These are phyloP conservation scores for Diplocarpon mali DNA, from an alignment of 2,329 filamentous ascomycete genomes.

Conservation along the genomic window DNA sequence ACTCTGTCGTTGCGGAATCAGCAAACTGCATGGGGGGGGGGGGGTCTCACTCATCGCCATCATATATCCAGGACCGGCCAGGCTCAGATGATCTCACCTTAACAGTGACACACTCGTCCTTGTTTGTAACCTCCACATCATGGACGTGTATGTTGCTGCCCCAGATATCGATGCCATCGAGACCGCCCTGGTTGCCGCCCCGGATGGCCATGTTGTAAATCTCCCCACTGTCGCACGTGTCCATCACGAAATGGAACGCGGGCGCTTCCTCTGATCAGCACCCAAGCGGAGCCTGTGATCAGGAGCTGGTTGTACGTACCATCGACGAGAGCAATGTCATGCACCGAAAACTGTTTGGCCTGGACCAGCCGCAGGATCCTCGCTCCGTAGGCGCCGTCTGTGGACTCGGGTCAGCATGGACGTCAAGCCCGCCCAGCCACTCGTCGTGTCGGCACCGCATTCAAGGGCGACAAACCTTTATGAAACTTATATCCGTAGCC, in stretches of 20 bases:
- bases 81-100: slow-evolving; percentile 13
- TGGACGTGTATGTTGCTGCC: slow-evolving; percentile 29
- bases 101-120: slow-evolving; percentile 30
- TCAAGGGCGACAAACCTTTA: no score
- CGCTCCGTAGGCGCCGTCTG: slow-evolving; percentile 20
- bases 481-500: slow-evolving; percentile 22
- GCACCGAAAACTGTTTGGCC: slow-evolving; percentile 19
- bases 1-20: slow-evolving; percentile 3
- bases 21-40: no score
- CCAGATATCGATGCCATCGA: slow-evolving; percentile 30
- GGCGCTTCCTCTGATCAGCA: slow-evolving; percentile 10
- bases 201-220: slow-evolving; percentile 30
- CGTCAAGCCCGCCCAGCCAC: no score
- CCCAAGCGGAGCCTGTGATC: no score
- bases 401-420: no score
- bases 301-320: no score
- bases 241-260: slow-evolving; percentile 30
- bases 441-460: no score
- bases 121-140: slow-evolving; percentile 29
- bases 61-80: no score
- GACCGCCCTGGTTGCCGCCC: slow-evolving; percentile 29
- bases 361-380: slow-evolving; percentile 23
- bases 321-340: slow-evolving; percentile 28
- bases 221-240: slow-evolving; percentile 29
- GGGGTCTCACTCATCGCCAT: no score